Conservation (phyloP, 1,139 yeast genomes). For the Hyphopichia wangnamkhiaoensis region DNA sequence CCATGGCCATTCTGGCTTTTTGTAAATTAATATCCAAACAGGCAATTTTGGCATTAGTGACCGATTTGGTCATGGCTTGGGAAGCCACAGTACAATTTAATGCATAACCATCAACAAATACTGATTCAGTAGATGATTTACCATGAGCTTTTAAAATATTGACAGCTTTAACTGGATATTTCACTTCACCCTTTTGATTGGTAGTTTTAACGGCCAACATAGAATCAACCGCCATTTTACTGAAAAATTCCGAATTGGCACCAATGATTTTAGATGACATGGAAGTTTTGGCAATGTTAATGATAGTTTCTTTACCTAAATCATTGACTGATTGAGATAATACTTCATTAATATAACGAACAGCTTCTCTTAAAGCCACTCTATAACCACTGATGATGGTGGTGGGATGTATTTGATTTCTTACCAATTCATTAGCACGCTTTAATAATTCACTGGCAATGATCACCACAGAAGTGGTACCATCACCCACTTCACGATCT, state of each 20-base stretch:
- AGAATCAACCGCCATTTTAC: slow-evolving; percentile 91
- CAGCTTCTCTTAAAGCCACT: slow-evolving; percentile 89
- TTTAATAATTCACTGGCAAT: slow-evolving; percentile 91
- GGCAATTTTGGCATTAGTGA: slow-evolving; percentile 82
- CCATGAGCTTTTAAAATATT: slow-evolving; percentile 97
- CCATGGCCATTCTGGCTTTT: slow-evolving; percentile 97
- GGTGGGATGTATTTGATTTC: slow-evolving; percentile 94
- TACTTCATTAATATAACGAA: slow-evolving; percentile 83
- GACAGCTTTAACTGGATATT: slow-evolving; percentile 97
- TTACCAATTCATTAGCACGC: slow-evolving; percentile 92
- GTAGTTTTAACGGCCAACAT: slow-evolving; percentile 93
- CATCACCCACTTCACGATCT: slow-evolving; percentile 98
- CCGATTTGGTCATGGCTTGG: slow-evolving; percentile 87
- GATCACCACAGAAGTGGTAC: slow-evolving; percentile 94
- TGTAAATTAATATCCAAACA: slow-evolving; percentile 92
- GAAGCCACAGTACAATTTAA: slow-evolving; percentile 96
- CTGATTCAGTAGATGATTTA: slow-evolving; percentile 82
- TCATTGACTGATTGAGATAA: slow-evolving; percentile 78
- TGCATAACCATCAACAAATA: slow-evolving; percentile 91
- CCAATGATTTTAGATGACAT: slow-evolving; percentile 98
- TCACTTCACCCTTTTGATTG: slow-evolving; percentile 82
- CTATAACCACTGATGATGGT: slow-evolving; percentile 96
- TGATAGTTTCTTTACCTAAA: slow-evolving; percentile 78
- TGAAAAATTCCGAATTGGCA: slow-evolving; percentile 88
- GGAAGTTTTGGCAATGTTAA: slow-evolving; percentile 92